Evolutionary conservation across 2,329 filamentous ascomycete species (phyloP).

Genomic region (Fusarium miscanthi): DNA sequence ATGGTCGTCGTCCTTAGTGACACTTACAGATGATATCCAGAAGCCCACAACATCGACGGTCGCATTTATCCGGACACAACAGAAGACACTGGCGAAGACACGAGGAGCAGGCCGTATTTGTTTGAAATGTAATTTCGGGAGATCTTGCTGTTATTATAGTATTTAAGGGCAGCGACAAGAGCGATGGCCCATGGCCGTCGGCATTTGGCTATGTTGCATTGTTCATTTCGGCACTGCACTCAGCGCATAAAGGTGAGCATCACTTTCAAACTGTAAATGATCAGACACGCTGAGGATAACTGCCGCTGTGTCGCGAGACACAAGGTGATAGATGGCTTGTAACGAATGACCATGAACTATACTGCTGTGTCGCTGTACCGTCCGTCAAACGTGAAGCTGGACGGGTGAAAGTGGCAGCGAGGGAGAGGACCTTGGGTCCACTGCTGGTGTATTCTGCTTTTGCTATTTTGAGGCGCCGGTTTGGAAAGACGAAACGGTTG

Average conservation of each 20-base stretch:
- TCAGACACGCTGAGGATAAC: too few species aligned
- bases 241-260: background rate
- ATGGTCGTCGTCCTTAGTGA: background rate
- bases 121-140: background rate
- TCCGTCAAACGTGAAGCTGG: background rate
- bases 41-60: background rate
- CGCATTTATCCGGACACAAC: background rate
- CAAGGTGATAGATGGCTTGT: background rate
- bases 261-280: background rate
- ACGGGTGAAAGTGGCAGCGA: background rate
- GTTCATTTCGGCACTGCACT: background rate
- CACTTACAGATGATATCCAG: background rate
- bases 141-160: background rate
- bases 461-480: rapidly evolving
- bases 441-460: background rate
- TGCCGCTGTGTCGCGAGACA: rapidly evolving
- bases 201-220: background rate
- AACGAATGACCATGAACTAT: background rate
- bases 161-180: background rate
- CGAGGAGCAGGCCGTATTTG: background rate
- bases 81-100: background rate
- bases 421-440: too few species aligned
- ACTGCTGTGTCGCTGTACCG: background rate
- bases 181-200: background rate
- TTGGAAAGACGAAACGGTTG: background rate